phyloP scores from a whole-genome alignment of 2,329 filamentous ascomycete genomes.

The Beauveria sp. region DNA sequence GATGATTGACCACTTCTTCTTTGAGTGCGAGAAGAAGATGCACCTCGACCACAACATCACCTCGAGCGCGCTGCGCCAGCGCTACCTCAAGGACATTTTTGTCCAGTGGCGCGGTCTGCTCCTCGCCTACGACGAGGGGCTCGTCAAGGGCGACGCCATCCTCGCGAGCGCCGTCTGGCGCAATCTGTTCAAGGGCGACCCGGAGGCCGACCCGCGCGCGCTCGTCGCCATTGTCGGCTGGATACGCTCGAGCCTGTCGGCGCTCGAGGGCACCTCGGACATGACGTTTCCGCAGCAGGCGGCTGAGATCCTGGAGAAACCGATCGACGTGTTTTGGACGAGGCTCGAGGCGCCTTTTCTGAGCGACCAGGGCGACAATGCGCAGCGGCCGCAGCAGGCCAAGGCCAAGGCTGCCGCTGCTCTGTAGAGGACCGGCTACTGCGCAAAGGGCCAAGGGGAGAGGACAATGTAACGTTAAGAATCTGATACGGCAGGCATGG shows the following conservation, averaged over 20 bases:
- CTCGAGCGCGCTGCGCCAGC: constrained; percentile 51
- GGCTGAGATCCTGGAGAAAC: constrained; percentile 26
- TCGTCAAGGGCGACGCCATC: constrained; percentile 68
- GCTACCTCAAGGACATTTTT: constrained; percentile 79
- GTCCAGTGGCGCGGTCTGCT: constrained; percentile 85
- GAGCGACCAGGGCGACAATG: constrained; percentile 19
- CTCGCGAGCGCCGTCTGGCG: constrained; percentile 83
- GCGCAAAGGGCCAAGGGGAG: background rate
- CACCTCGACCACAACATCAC: constrained; percentile 67
- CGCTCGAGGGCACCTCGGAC: constrained; percentile 44
- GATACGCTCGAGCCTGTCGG: constrained; percentile 42
- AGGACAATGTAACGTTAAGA: background rate
- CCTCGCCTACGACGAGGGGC: constrained; percentile 75
- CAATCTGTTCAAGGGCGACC: constrained; percentile 74
- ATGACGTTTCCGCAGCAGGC: constrained; percentile 26
- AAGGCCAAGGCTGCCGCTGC: constrained; percentile 3
- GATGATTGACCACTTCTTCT: constrained; percentile 92
- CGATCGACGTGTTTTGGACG: constrained; percentile 37
- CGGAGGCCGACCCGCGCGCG: constrained; percentile 41
- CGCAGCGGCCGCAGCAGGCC: background rate
- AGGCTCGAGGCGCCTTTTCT: constrained; percentile 32
- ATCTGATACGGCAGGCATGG: background rate
- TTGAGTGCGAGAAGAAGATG: constrained; percentile 78
- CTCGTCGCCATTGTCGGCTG: constrained; percentile 49
- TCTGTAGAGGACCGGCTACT: background rate